Conservation (phyloP, 805 yeast species). For the Cyberlindnera maritima region DNA sequence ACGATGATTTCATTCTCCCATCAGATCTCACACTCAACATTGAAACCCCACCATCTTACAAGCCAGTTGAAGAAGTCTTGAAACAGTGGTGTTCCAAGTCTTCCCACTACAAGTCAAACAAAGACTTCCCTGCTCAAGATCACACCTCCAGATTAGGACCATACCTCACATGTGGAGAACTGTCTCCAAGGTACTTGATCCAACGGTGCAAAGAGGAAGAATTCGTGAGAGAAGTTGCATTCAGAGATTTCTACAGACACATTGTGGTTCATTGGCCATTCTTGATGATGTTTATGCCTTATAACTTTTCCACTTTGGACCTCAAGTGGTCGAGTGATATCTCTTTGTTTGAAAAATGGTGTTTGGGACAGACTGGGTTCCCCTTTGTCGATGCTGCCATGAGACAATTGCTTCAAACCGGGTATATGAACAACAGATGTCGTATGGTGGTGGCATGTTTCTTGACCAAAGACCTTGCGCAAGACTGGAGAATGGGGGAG, state of each 20-base stretch:
- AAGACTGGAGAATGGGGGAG: slow-evolving; percentile 58
- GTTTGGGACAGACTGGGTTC: slow-evolving; percentile 50
- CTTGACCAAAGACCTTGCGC: slow-evolving; percentile 44
- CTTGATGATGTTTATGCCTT: slow-evolving; percentile 48
- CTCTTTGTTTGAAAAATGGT: slow-evolving; percentile 46
- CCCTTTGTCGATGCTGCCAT: slow-evolving; percentile 60
- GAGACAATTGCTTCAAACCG: slow-evolving; percentile 50
- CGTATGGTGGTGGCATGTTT: slow-evolving; percentile 55
- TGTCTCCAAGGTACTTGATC: slow-evolving; percentile 41
- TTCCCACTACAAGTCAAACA: slow-evolving; percentile 15
- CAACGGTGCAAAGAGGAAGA: slow-evolving; percentile 34
- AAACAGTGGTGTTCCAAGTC: slow-evolving; percentile 15
- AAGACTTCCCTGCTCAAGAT: slow-evolving; percentile 21
- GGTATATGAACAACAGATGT: slow-evolving; percentile 51
- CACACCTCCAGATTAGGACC: slow-evolving; percentile 42
- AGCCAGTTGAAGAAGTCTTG: slow-evolving; percentile 23
- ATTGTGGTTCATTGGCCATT: slow-evolving; percentile 49
- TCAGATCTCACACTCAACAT: not conserved
- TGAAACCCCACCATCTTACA: not conserved
- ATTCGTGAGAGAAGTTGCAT: slow-evolving; percentile 54
- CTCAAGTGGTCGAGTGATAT: slow-evolving; percentile 43
- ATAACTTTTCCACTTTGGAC: slow-evolving; percentile 40
- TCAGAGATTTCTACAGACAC: slow-evolving; percentile 38
- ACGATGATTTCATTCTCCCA: slow-evolving; percentile 15
- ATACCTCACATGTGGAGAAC: slow-evolving; percentile 44